Evolutionary conservation across 164 flowering plant genomes (phyloP).

Genomic region (Euptelea pleiosperma): DNA sequence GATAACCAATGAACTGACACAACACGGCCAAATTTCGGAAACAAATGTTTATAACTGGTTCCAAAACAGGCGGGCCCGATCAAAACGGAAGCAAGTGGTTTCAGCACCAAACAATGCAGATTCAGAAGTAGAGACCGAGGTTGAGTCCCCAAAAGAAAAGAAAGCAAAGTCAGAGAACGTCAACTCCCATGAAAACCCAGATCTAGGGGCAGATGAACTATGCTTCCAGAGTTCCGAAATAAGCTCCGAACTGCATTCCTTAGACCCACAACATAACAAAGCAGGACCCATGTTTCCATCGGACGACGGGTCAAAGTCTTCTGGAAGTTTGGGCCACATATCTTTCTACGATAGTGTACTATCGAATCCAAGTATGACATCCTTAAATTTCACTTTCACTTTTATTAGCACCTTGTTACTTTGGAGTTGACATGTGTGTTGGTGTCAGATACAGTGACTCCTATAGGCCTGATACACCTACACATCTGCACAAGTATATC

Average conservation of each 20-base stretch:
- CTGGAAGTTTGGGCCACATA: constrained; percentile 37
- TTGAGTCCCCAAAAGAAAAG: constrained; percentile 60
- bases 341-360: constrained; percentile 48
- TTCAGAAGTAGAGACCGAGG: constrained; percentile 74
- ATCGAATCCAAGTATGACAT: constrained; percentile 38
- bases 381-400: not conserved
- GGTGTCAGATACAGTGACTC: constrained; percentile 1
- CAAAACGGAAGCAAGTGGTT: constrained; percentile 64
- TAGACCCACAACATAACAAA: constrained; percentile 39
- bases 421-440: not conserved
- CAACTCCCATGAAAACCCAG: constrained; percentile 29
- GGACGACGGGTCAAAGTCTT: constrained; percentile 35
- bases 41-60: constrained; percentile 96
- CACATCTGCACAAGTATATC: not conserved
- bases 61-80: constrained; percentile 87
- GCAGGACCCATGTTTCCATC: constrained; percentile 34
- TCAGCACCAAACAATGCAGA: constrained; percentile 34
- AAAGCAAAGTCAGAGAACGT: constrained; percentile 52
- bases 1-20: constrained; percentile 61
- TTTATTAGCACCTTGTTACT: not conserved
- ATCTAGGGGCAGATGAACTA: constrained; percentile 41
- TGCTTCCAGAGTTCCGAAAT: constrained; percentile 63
- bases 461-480: not conserved
- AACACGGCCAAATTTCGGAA: constrained; percentile 86
- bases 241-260: constrained; percentile 46